Base-by-base conservation (phyloP, 148 eudicot genomes). In the Pharnaceum exiguum region DNA sequence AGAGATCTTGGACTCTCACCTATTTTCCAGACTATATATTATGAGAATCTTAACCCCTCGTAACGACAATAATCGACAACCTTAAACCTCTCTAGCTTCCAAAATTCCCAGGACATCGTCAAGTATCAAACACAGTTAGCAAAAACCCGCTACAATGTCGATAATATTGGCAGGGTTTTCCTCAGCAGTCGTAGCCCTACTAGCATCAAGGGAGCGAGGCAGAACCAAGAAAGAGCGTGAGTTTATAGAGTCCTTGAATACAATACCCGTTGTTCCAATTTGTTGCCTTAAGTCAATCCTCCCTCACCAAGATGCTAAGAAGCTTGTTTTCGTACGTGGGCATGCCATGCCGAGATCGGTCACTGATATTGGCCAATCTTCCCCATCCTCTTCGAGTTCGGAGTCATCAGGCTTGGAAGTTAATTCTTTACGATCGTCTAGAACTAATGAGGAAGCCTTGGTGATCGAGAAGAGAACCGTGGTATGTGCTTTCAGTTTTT, bases 311-410 rank as follows among this genome's bases (percentile, higher is more conserved):
- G 27, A 42, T 5, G 16, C 31, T 7, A 57, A 40, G 12, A 57
- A 57, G 13, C 50, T 43, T 13, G 51, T 57, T 12, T 42, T 57
- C 30, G 5, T 57, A 10, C 51, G 62, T 4, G 62, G 62, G 5
- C 17, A 16, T 21, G 62, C 21, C 22, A 25, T 57, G 62, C 62
- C 51, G 5, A 27, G 25, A 0, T 37, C 35, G 15, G 39, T n/a
- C 18, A 18, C 15, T 0, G 18, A 39, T 42, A 5, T 42, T 16
- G 21, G 9, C 16, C 7, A 19, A 4, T 2, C 18, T 15, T 5
- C 2, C 10, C 48, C 25, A 18, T 25, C 10, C 3, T 2, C 48
- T 5, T n/a, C 21, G 19, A 6, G 5, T 5, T 0, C 46, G 46
- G 46, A 42, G 11, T 38, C 43, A 0, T 13, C 43, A 11, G 2